phyloP scores from a whole-genome alignment of 202 grass and related monocot genomes.

The Zizania palustris region DNA sequence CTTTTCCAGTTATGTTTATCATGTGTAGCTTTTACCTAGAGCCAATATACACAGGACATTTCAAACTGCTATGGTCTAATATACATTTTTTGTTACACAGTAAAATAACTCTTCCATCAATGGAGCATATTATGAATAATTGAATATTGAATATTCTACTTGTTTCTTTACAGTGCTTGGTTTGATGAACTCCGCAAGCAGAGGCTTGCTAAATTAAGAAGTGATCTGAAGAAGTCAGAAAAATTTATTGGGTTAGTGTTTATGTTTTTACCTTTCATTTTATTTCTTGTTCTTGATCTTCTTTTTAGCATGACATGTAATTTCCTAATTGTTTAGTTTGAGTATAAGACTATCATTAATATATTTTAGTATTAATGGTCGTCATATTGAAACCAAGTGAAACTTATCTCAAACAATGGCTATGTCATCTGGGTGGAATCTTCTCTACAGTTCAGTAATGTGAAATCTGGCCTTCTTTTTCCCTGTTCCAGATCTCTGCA shows the following conservation, averaged over 20 bases:
- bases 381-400: slow-evolving; percentile 25
- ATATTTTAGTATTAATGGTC: neutral
- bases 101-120: neutral
- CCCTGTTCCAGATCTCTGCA: slow-evolving; percentile 71
- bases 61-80: slow-evolving; percentile 6
- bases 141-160: slow-evolving; percentile 36
- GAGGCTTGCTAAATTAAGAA: slow-evolving; percentile 74
- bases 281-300: slow-evolving; percentile 1
- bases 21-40: slow-evolving; percentile 2
- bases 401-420: slow-evolving; percentile 20
- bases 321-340: slow-evolving; percentile 22
- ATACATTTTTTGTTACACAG: slow-evolving; percentile 26
- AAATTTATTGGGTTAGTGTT: slow-evolving; percentile 78
- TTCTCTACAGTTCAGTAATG: slow-evolving; percentile 28
- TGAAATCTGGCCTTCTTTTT: slow-evolving; percentile 34
- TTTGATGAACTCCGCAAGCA: slow-evolving; percentile 86
- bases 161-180: slow-evolving; percentile 69
- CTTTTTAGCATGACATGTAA: slow-evolving; percentile 22
- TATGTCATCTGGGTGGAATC: slow-evolving; percentile 11
- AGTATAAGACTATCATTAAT: neutral
- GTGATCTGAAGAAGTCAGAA: slow-evolving; percentile 71
- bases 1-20: neutral
- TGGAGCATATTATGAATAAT: slow-evolving; percentile 26
- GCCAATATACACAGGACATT: slow-evolving; percentile 4
- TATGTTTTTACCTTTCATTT: slow-evolving; percentile 7